Conservation (phyloP, 2,329 filamentous ascomycete genomes). For the Fusarium pseudograminearum region DNA sequence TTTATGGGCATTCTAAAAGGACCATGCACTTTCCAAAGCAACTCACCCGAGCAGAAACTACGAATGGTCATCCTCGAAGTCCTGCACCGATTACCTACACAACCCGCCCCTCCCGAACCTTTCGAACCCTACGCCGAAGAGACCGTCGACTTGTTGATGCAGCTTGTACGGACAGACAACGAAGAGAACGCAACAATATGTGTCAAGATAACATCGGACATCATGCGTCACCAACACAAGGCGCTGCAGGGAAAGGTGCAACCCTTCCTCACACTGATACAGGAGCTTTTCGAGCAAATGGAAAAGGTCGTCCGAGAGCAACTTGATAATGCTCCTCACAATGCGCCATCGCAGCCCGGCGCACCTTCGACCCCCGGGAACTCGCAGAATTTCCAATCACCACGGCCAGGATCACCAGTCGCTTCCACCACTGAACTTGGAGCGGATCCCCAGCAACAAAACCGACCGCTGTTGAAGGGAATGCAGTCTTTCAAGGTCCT, state of each 20-base stretch:
- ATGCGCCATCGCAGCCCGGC: conserved; percentile 63
- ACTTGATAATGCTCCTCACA: conserved; percentile 79
- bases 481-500: conserved; percentile 99
- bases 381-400: conserved; percentile 83
- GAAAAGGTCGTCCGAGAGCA: conserved; percentile 95
- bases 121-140: conserved; percentile 91
- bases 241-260: conserved; percentile 84
- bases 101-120: conserved; percentile 78
- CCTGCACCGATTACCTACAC: conserved; percentile 82
- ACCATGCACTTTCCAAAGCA: conserved; percentile 90
- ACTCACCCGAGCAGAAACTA: conserved; percentile 91
- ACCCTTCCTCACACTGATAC: conserved; percentile 88
- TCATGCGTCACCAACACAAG: conserved; percentile 92
- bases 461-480: conserved; percentile 83
- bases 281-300: conserved; percentile 96
- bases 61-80: conserved; percentile 96
- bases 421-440: conserved; percentile 84
- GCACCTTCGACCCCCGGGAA: conserved; percentile 75
- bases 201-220: conserved; percentile 97
- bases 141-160: conserved; percentile 90
- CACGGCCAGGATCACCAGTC: conserved; percentile 89
- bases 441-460: conserved; percentile 83
- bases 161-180: conserved; percentile 89
- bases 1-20: conserved; percentile 88
- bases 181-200: conserved; percentile 99